phyloP scores from a whole-genome alignment of 2,329 filamentous ascomycete species.

The Trichoderma asperellum region DNA sequence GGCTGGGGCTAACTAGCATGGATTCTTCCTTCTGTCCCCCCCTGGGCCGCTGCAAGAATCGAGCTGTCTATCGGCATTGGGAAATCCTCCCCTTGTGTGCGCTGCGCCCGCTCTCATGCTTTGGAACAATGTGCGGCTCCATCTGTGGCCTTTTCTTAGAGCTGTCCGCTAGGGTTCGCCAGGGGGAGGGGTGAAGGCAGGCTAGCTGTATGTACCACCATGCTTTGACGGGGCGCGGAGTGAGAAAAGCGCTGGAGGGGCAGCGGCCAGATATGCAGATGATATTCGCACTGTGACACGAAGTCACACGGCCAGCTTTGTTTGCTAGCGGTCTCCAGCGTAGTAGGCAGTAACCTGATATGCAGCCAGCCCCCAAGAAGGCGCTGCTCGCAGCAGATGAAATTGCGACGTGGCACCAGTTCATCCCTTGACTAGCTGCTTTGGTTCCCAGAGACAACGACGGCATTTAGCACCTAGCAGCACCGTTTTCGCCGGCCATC shows the following conservation, averaged over 20 bases:
- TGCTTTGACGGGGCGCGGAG: background rate
- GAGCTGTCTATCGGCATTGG: conserved; percentile 15
- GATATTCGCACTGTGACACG: conserved; percentile 27
- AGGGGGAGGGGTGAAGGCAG: conserved; percentile 13
- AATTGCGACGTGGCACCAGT: conserved; percentile 31
- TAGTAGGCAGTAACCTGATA: background rate
- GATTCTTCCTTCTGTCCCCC: background rate
- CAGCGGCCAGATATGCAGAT: background rate
- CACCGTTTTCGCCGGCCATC: background rate
- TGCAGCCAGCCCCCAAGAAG: conserved; percentile 27
- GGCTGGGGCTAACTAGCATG: background rate
- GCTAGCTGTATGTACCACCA: background rate
- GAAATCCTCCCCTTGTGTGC: conserved; percentile 5
- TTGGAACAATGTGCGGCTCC: conserved; percentile 15
- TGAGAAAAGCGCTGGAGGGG: background rate
- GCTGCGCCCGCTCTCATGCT: conserved; percentile 20
- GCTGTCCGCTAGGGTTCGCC: conserved; percentile 5
- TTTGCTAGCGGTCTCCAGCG: conserved; percentile 27
- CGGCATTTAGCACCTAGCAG: background rate
- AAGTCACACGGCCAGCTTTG: conserved; percentile 23
- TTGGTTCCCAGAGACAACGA: conserved; percentile 7
- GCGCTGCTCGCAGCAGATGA: conserved; percentile 23
- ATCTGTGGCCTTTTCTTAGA: background rate
- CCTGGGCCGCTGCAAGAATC: conserved; percentile 9
- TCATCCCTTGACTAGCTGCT: conserved; percentile 26